These are phyloP conservation scores for Claviceps sorghi DNA, from an alignment of 2,329 filamentous ascomycete genomes.

Conservation along the genomic window DNA sequence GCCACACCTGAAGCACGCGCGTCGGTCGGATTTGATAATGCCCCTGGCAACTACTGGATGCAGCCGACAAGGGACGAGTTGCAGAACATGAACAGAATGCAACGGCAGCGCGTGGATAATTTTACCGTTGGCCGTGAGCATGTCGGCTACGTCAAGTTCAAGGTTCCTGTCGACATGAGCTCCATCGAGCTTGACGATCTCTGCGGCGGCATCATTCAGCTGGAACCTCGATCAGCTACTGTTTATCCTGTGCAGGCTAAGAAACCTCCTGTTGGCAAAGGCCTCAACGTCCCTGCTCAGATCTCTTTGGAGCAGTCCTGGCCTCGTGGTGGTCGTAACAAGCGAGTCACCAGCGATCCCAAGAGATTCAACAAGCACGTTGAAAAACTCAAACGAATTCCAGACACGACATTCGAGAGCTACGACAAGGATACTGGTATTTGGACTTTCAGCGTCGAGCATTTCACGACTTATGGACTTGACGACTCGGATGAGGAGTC, in stretches of 20 bases:
- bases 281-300: constrained; percentile 77
- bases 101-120: constrained; percentile 57
- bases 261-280: constrained; percentile 76
- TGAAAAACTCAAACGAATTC: constrained; percentile 62
- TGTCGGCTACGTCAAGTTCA: constrained; percentile 71
- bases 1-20: constrained; percentile 15
- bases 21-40: constrained; percentile 23
- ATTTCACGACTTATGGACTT: constrained; percentile 91
- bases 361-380: constrained; percentile 69
- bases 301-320: constrained; percentile 88
- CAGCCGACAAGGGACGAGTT: constrained; percentile 61
- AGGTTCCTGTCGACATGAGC: constrained; percentile 68
- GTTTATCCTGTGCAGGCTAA: constrained; percentile 65
- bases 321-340: constrained; percentile 53
- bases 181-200: constrained; percentile 68
- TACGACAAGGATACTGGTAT: constrained; percentile 69
- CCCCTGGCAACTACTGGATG: constrained; percentile 77
- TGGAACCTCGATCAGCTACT: constrained; percentile 66
- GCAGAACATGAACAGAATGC: constrained; percentile 61
- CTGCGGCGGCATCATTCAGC: constrained; percentile 58
- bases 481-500: constrained; percentile 65
- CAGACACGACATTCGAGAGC: constrained; percentile 64
- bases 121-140: constrained; percentile 74
- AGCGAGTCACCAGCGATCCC: constrained; percentile 37
- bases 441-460: constrained; percentile 88